Conservation (phyloP, 352 stramenopile genomes). For the Hyaloperonospora brassicae region DNA sequence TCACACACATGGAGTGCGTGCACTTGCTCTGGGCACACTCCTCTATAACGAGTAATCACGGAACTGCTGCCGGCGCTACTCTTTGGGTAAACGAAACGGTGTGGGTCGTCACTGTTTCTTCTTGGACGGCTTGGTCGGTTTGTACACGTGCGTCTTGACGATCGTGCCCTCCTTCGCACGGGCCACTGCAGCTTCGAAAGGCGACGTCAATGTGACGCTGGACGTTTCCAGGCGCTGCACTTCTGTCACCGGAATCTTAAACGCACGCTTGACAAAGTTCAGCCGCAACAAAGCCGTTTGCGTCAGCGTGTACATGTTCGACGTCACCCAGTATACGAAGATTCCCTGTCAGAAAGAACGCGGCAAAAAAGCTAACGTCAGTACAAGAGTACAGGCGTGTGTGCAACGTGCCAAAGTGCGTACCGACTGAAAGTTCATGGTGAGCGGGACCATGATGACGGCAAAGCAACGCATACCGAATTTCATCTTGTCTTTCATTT, state of each 20-base stretch:
- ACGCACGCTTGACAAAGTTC: slow-evolving; percentile 39
- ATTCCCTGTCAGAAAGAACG: slow-evolving; percentile 38
- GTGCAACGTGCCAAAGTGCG: slow-evolving; percentile 1
- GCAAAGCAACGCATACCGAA: slow-evolving; percentile 73
- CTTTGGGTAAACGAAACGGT: neutral
- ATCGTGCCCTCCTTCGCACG: slow-evolving; percentile 59
- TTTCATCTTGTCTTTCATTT: slow-evolving; percentile 68
- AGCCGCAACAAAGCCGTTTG: slow-evolving; percentile 57
- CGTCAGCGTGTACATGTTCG: slow-evolving; percentile 66
- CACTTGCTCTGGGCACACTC: too few species aligned
- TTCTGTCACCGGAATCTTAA: slow-evolving; percentile 49
- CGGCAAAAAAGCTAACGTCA: neutral
- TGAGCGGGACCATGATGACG: slow-evolving; percentile 63
- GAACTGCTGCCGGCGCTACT: neutral
- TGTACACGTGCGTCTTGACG: slow-evolving; percentile 65
- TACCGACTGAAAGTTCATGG: slow-evolving; percentile 80
- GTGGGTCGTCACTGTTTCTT: slow-evolving; percentile 25
- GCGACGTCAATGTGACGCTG: slow-evolving; percentile 33
- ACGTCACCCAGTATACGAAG: slow-evolving; percentile 84
- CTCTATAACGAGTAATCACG: too few species aligned
- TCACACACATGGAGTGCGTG: too few species aligned
- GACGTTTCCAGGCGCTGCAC: slow-evolving; percentile 30
- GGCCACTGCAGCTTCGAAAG: slow-evolving; percentile 64
- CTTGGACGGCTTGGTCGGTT: slow-evolving; percentile 35
- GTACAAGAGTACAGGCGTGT: neutral